Evolutionary conservation across 345 rosid species (phyloP), one percentile per base, ranked within the genome.

Genomic region (Gossypium bickii): DNA sequence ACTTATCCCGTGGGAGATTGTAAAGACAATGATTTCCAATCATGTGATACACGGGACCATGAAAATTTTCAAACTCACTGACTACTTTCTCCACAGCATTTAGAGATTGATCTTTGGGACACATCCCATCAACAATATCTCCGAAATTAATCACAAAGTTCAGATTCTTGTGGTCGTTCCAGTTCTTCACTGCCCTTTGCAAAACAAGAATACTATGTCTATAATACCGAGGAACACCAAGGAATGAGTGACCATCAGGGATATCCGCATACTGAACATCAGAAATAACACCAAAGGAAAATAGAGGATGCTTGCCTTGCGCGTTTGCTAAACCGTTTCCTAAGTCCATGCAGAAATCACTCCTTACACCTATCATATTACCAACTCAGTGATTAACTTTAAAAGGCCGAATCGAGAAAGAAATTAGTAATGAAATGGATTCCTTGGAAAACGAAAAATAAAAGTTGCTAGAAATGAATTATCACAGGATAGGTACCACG

Each of bases 11-110:
- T 13, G 92, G 91, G 80, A 95, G 97, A 79, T 95, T 95, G 84
- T 95, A 95, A n/a, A 93, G 92, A 71, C 98, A 93, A 76, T 95
- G 99, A 74, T 95, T 93, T 11, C 98, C 99, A 67, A 95, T 93
- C 91, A 93, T 77, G 75, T 95, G 99, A 86, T 89, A 87, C 22
- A 87, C 84, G 0, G 89, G 87, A n/a, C 97, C 94, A 4, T 82
- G 70, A 73, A 93, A 90, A 44, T 89, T 90, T 47, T 86, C 82
- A 44, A 91, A 89, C 60, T 93, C 96, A 53, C 18, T 7, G 17
- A 69, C 83, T 6, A 93, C 74, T 79, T 83, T 89, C 82, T 82
- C 81, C 27, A 90, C 88, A 20, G 87, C 79, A 73, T 78, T 62
- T 48, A 89, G 69, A 6, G 99, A 95, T 76, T 85, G 84, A 51